A percentile compares a stretch with the other conserved stretches of the same genome.
phyloP scores from a whole-genome alignment of 805 yeast species.

The Wickerhamomyces alni region DNA sequence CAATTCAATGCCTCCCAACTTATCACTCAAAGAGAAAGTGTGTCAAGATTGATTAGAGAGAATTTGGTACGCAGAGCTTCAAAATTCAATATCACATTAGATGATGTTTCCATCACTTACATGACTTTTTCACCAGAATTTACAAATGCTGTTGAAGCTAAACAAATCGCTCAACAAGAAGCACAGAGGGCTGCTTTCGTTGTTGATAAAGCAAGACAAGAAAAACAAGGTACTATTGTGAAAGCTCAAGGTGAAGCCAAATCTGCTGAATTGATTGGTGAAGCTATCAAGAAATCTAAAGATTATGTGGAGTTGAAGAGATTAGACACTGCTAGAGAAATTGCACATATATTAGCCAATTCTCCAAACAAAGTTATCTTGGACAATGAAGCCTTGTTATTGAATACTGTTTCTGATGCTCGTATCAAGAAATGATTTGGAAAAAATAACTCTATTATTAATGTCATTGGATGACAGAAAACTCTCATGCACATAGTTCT shows the following conservation, averaged over 20 bases:
- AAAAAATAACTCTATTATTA: no score
- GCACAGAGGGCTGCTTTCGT: conserved; percentile 97
- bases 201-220: conserved; percentile 96
- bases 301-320: conserved; percentile 96
- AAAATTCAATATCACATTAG: conserved; percentile 79
- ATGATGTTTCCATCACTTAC: conserved; percentile 92
- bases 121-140: conserved; percentile 99
- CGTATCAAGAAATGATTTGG: conserved; percentile 38
- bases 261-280: conserved; percentile 97
- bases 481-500: neutral
- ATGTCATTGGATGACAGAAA: no score
- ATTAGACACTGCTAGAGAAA: conserved; percentile 94
- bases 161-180: conserved; percentile 98
- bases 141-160: conserved; percentile 95
- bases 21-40: conserved; percentile 98
- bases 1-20: conserved; percentile 98
- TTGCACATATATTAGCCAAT: conserved; percentile 74
- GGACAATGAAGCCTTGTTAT: conserved; percentile 86
- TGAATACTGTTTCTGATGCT: conserved; percentile 80
- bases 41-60: conserved; percentile 85
- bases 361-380: conserved; percentile 90
- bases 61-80: conserved; percentile 86
- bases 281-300: conserved; percentile 92
- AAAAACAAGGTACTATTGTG: conserved; percentile 94
- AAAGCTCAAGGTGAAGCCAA: conserved; percentile 98